Conservation (phyloP, 2,329 filamentous ascomycete genomes). For the Microcyclospora pomicola region DNA sequence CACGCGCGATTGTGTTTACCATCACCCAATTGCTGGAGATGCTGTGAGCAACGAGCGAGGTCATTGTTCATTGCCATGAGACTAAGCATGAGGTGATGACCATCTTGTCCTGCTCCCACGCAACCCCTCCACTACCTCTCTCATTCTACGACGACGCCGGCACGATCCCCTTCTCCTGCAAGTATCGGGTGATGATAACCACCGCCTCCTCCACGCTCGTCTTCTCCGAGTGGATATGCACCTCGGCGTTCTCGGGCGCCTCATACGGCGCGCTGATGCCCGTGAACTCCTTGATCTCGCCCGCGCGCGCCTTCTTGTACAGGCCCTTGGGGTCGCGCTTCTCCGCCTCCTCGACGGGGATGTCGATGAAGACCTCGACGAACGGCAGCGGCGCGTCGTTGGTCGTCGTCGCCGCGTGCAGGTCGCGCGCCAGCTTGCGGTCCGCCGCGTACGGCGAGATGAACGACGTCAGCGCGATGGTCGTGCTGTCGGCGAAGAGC, state of each 20-base stretch:
- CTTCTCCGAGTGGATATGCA: conserved; percentile 72
- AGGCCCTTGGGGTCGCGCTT: conserved; percentile 92
- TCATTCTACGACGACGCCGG: conserved; percentile 1
- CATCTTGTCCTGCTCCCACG: too few relatives aligned
- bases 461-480: conserved; percentile 85
- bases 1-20: conserved; percentile 23
- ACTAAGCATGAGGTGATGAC: too few relatives aligned
- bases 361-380: conserved; percentile 85
- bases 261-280: conserved; percentile 93
- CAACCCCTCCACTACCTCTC: too few relatives aligned
- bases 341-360: conserved; percentile 83
- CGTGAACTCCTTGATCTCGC: conserved; percentile 94
- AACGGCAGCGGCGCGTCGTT: conserved; percentile 62
- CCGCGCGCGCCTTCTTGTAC: conserved; percentile 90
- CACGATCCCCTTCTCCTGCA: conserved; percentile 52
- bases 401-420: conserved; percentile 51
- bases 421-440: conserved; percentile 62
- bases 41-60: background rate
- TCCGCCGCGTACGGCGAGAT: conserved; percentile 91
- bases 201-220: conserved; percentile 81
- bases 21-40: conserved; percentile 3
- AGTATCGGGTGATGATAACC: conserved; percentile 65
- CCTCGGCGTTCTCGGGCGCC: conserved; percentile 70
- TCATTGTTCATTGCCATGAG: too few relatives aligned
- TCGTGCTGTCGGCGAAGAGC: conserved; percentile 82